Conservation (phyloP, 192 early-diverging fungal species). For the Dissophora globulifera region DNA sequence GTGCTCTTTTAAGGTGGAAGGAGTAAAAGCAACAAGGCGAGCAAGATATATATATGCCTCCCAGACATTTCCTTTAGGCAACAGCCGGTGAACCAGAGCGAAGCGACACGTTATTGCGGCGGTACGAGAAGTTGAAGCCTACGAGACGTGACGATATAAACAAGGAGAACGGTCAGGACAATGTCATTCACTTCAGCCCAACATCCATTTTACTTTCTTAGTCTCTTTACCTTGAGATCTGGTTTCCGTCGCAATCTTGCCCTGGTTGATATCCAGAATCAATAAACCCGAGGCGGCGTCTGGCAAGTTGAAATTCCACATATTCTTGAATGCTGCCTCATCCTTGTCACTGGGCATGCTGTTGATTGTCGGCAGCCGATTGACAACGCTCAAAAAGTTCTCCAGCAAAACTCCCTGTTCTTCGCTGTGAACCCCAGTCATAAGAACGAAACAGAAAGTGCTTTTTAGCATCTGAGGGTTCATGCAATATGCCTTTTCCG, state of each 20-base stretch:
- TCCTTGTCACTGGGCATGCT: slow-evolving; percentile 56
- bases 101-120: slow-evolving; percentile 55
- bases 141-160: not conserved
- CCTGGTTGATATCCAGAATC: slow-evolving; percentile 61
- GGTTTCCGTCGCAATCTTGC: slow-evolving; percentile 64
- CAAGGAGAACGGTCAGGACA: not conserved
- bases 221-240: slow-evolving; percentile 60
- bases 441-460: too few species aligned
- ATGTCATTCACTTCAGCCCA: not conserved
- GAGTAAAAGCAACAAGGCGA: not conserved
- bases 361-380: slow-evolving; percentile 58
- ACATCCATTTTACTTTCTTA: not conserved
- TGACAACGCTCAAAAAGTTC: slow-evolving; percentile 63
- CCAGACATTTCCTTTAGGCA: slow-evolving; percentile 1
- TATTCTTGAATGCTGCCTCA: slow-evolving; percentile 67
- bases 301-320: slow-evolving; percentile 73
- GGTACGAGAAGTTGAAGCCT: slow-evolving; percentile 70
- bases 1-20: not conserved
- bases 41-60: not conserved
- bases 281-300: slow-evolving; percentile 66
- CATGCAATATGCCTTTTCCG: too few species aligned
- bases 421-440: slow-evolving; percentile 50
- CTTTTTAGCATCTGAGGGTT: too few species aligned
- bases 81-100: slow-evolving; percentile 46
- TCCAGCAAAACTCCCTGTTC: slow-evolving; percentile 60